Base-by-base conservation (phyloP, 1,284 basidiomycete species). In the Irpex sp. region DNA sequence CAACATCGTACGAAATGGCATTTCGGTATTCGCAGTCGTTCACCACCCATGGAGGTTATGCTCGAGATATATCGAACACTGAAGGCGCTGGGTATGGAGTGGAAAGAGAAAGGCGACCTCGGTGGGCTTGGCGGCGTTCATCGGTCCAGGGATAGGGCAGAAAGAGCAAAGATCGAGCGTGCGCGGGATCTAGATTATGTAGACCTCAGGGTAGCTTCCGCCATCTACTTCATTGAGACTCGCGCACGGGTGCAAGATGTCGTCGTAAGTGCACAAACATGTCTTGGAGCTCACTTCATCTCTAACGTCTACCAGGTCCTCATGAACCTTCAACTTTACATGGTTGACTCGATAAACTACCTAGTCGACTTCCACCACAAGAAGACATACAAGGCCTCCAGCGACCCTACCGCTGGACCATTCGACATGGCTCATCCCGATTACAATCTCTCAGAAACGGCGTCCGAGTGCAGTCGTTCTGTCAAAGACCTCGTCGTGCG, bases 21-120 rank as follows among this genome's bases (percentile, higher is more conserved):
- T 75, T 99, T 98, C 73, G 97, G 97, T 4, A 99, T 99, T 53
- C 86, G 97, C 43, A 95, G 93, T 68, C 85, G 95, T 62, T 95
- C 92, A 63, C 95, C 95, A 53, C 97, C 97, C 19, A 97, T 98
- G 94, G 97, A 98, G 75, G 97, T 99, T 53, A 98, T 99, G 96
- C 80, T 98, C 26, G 97, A 98, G 81, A 97, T 99, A 62, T 99
- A 99, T 78, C 83, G 94, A 65, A 97, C 96, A 60, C 78, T 99
- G 62, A 92, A 93, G 76, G 81, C 88, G 61, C 81, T 99, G n/a
- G 94, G 93, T 17, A 98, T 99, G 94, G 95, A 99, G 76, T 99
- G 97, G 96, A 90, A 91, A 74, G 88, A 91, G 79, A 93, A 92
- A 79, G 82, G 81, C 68, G 84, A 84, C 65, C 75, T 92, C 4